phyloP scores from a whole-genome alignment of 2,329 filamentous ascomycete species.

The Colletotrichum sp. region DNA sequence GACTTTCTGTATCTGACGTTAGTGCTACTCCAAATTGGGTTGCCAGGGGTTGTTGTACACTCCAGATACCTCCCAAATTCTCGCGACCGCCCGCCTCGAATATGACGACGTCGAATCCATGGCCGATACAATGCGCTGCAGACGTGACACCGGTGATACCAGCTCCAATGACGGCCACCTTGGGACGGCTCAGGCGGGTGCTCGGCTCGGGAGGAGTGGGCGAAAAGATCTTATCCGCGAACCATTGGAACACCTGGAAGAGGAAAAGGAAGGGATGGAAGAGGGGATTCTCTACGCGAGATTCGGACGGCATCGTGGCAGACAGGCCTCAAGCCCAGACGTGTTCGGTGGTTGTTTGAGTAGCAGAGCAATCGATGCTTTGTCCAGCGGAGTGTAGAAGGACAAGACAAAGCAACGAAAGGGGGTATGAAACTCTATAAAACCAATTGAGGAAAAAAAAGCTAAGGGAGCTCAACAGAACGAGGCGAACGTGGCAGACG shows the following conservation, averaged over 20 bases:
- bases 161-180: slow-evolving; percentile 72
- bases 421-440: not conserved
- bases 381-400: not conserved
- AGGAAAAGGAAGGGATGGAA: slow-evolving; percentile 64
- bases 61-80: slow-evolving; percentile 81
- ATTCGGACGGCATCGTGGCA: slow-evolving; percentile 34
- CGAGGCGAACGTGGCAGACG: not conserved
- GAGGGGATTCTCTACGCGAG: slow-evolving; percentile 42
- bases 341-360: not conserved
- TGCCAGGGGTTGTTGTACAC: slow-evolving; percentile 48
- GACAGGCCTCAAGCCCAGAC: not conserved
- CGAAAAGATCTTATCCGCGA: slow-evolving; percentile 69
- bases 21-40: not conserved
- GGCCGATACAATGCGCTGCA: slow-evolving; percentile 81
- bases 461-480: not conserved
- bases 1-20: slow-evolving; percentile 59
- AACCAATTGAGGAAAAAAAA: not conserved
- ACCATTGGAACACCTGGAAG: slow-evolving; percentile 69
- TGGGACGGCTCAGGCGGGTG: slow-evolving; percentile 63
- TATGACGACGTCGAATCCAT: slow-evolving; percentile 82
- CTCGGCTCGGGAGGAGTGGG: slow-evolving; percentile 70
- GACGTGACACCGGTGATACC: slow-evolving; percentile 78
- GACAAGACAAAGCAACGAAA: not conserved
- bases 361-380: not conserved
- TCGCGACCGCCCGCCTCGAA: slow-evolving; percentile 75